Conservation (phyloP, 2,329 filamentous ascomycete species). For the Tolypocladium ovalisporum region DNA sequence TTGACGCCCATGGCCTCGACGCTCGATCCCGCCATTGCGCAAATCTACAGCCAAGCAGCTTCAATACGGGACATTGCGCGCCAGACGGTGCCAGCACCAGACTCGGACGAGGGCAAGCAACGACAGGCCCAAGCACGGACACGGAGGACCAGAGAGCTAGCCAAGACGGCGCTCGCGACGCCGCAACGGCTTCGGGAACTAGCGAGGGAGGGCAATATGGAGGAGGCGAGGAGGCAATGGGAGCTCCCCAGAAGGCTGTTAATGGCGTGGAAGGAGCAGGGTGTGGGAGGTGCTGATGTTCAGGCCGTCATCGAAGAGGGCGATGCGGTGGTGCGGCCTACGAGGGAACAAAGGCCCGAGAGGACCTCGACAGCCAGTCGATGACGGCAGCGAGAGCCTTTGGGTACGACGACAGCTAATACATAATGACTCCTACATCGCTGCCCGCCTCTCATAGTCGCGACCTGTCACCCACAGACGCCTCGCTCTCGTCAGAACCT, state of each 20-base stretch:
- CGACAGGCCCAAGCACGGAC: conserved; percentile 20
- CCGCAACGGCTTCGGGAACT: conserved; percentile 49
- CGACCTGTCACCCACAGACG: not conserved
- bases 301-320: conserved; percentile 42
- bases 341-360: conserved; percentile 6
- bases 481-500: not conserved
- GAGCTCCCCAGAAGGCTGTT: conserved; percentile 40
- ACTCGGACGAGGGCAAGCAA: conserved; percentile 25
- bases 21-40: conserved; percentile 60
- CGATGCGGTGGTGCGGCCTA: conserved; percentile 32
- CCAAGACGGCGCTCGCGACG: conserved; percentile 49
- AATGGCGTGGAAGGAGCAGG: conserved; percentile 41
- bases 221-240: conserved; percentile 51
- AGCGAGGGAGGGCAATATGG: conserved; percentile 45
- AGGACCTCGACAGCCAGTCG: conserved; percentile 8
- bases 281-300: conserved; percentile 44
- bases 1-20: conserved; percentile 64
- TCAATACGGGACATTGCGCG: conserved; percentile 43
- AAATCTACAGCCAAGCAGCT: conserved; percentile 56
- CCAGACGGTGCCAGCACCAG: conserved; percentile 33
- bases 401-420: not conserved
- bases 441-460: not conserved
- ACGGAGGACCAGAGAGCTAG: conserved; percentile 41
- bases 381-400: not conserved
- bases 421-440: not conserved